A percentile compares a stretch with the other conserved stretches of the same genome.
These are phyloP conservation scores for Aureobasidium sp. DNA, from an alignment of 2,329 filamentous ascomycete species.

Conservation along the genomic window DNA sequence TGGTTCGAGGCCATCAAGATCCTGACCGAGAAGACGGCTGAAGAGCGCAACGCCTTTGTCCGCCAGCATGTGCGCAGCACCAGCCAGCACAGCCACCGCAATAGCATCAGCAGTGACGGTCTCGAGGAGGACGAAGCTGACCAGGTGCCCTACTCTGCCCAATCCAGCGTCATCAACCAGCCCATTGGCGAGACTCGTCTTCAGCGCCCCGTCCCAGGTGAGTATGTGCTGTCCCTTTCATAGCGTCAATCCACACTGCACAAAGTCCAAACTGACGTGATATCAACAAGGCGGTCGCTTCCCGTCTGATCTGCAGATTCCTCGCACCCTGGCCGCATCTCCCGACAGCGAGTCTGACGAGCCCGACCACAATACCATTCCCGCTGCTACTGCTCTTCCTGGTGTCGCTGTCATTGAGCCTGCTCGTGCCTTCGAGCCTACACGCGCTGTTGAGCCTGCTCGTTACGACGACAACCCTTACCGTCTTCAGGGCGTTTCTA, in stretches of 20 bases:
- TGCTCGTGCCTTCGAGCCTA: too few species aligned
- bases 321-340: conserved; percentile 48
- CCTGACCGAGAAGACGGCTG: conserved; percentile 78
- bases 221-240: conserved; percentile 29
- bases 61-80: conserved; percentile 69
- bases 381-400: conserved; percentile 33
- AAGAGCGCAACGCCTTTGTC: conserved; percentile 82
- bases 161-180: conserved; percentile 29
- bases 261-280: neutral
- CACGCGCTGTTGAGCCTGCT: neutral
- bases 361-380: conserved; percentile 51
- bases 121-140: conserved; percentile 69
- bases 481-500: conserved; percentile 13
- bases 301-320: conserved; percentile 84
- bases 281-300: conserved; percentile 56
- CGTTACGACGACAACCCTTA: conserved; percentile 17
- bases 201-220: conserved; percentile 78
- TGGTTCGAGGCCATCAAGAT: conserved; percentile 93
- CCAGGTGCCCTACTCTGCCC: conserved; percentile 54
- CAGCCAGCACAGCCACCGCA: conserved; percentile 51
- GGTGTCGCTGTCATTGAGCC: conserved; percentile 14
- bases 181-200: conserved; percentile 34
- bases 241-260: conserved; percentile 15
- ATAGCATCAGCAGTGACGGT: conserved; percentile 53
- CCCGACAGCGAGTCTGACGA: conserved; percentile 68